Conservation (phyloP, 495 filamentous ascomycete species). For the Collariella sp. region DNA sequence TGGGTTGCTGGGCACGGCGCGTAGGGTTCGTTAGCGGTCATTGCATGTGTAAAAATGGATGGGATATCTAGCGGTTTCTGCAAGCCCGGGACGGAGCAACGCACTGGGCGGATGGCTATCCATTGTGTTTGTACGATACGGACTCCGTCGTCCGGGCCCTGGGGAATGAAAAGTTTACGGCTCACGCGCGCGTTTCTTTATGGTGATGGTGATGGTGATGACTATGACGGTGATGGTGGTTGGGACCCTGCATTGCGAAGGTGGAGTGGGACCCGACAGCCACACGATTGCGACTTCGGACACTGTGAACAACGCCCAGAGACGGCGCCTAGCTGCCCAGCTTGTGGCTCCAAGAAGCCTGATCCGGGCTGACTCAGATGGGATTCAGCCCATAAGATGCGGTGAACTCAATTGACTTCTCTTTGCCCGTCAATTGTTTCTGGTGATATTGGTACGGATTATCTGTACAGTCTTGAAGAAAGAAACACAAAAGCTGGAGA, state of each 20-base stretch:
- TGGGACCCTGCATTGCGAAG: neutral
- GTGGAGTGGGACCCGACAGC: neutral
- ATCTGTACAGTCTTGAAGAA: no score
- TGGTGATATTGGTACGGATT: no score
- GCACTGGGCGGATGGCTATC: conserved; percentile 18
- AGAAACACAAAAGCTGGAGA: no score
- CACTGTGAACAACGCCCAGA: neutral
- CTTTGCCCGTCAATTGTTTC: no score
- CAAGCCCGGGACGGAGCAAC: conserved; percentile 3
- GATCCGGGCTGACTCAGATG: neutral
- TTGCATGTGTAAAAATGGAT: conserved; percentile 29
- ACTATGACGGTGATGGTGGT: neutral
- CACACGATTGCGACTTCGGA: neutral
- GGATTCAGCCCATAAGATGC: no score
- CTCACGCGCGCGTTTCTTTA: neutral
- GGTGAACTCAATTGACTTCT: no score
- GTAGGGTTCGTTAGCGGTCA: conserved; percentile 21
- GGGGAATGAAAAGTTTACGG: conserved; percentile 3
- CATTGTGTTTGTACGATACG: conserved; percentile 23
- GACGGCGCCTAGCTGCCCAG: neutral
- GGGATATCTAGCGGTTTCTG: conserved; percentile 18
- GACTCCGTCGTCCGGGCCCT: conserved; percentile 15
- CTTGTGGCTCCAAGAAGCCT: neutral
- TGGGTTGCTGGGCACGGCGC: conserved; percentile 25
- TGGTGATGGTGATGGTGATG: neutral